Percentiles rank a stretch among this genome's conserved stretches.
phyloP scores from a whole-genome alignment of 2,329 filamentous ascomycete species.

The Fusarium pseudocircinatum region DNA sequence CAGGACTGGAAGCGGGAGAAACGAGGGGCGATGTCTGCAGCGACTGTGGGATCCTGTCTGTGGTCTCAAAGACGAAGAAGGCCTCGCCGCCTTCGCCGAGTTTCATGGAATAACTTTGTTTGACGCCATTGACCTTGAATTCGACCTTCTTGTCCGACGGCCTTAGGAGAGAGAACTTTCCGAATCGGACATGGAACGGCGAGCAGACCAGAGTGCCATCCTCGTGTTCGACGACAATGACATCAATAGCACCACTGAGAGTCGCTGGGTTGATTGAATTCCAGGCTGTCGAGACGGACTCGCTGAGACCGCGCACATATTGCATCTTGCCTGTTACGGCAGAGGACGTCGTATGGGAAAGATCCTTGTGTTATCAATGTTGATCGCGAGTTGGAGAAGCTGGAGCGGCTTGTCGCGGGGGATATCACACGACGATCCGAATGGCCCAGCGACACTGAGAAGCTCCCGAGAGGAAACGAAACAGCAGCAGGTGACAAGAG shows the following conservation, averaged over 20 bases:
- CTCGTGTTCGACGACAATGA: conserved; percentile 96
- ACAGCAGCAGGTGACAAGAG: conserved; percentile 1
- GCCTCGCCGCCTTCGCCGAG: conserved; percentile 96
- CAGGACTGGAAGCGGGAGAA: conserved; percentile 88
- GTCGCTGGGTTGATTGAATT: conserved; percentile 99
- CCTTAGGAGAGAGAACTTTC: conserved; percentile 94
- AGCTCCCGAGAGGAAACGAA: conserved; percentile 6
- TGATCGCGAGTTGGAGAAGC: conserved; percentile 4
- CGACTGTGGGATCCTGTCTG: conserved; percentile 88
- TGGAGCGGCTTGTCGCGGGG: conserved; percentile 27
- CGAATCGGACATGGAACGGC: conserved; percentile 98
- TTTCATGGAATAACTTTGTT: conserved; percentile 98
- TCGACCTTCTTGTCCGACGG: conserved; percentile 99
- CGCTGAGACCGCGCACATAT: conserved; percentile 95
- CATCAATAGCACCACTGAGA: conserved; percentile 96
- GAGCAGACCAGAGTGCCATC: conserved; percentile 92
- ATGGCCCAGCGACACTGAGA: conserved; percentile 3
- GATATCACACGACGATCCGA: conserved; percentile 23
- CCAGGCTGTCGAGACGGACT: conserved; percentile 97
- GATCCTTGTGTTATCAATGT: neutral
- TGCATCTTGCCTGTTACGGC: conserved; percentile 71
- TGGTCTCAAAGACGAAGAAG: conserved; percentile 98
- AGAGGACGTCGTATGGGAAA: conserved; percentile 6
- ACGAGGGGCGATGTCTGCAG: conserved; percentile 94
- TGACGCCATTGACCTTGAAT: conserved; percentile 91